Evolutionary conservation across 2,329 filamentous ascomycete genomes (phyloP).

Genomic region (Trichothecium sympodiale): DNA sequence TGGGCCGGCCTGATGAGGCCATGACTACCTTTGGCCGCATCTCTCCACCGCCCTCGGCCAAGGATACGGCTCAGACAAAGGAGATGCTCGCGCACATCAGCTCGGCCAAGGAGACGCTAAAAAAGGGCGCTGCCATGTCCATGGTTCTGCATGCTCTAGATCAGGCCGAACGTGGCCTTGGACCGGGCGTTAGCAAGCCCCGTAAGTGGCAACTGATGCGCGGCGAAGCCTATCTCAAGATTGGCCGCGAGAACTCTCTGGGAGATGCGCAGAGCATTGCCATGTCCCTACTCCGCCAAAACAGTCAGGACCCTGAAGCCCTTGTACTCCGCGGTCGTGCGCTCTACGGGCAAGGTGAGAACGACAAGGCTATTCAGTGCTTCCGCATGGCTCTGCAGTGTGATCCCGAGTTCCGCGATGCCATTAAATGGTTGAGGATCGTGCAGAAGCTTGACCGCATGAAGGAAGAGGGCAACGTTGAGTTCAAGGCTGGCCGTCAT

Average conservation of each 20-base stretch:
- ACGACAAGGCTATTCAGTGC: slow-evolving; percentile 86
- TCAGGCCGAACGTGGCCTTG: slow-evolving; percentile 74
- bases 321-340: slow-evolving; percentile 80
- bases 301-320: slow-evolving; percentile 88
- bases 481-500: slow-evolving; percentile 79
- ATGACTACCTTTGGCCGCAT: slow-evolving; percentile 73
- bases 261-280: slow-evolving; percentile 89
- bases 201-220: slow-evolving; percentile 91
- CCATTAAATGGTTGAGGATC: slow-evolving; percentile 77
- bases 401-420: slow-evolving; percentile 84
- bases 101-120: slow-evolving; percentile 68
- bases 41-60: slow-evolving; percentile 66
- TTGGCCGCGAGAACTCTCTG: slow-evolving; percentile 79
- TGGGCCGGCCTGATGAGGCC: slow-evolving; percentile 81
- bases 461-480: slow-evolving; percentile 85
- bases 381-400: slow-evolving; percentile 82
- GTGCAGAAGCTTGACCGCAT: slow-evolving; percentile 87
- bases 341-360: slow-evolving; percentile 85
- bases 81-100: slow-evolving; percentile 75
- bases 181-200: slow-evolving; percentile 63
- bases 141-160: slow-evolving; percentile 91
- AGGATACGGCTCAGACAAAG: slow-evolving; percentile 73
- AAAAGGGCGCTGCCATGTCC: slow-evolving; percentile 67
- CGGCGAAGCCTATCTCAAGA: slow-evolving; percentile 83
- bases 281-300: slow-evolving; percentile 74